phyloP scores from a whole-genome alignment of 148 eudicot species.

The Rhododendron ovatum region DNA sequence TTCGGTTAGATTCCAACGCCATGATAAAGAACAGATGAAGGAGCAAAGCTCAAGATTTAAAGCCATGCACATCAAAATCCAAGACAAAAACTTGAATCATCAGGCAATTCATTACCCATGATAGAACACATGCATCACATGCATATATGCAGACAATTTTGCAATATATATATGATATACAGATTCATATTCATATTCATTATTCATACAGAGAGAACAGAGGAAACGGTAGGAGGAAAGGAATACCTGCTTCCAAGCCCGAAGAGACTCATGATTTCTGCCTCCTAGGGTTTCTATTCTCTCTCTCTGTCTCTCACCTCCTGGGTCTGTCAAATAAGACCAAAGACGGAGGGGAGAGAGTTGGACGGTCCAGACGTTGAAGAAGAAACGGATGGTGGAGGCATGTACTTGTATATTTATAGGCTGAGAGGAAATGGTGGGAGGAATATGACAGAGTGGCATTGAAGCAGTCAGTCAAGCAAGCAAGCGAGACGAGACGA shows the following conservation, averaged over 20 bases:
- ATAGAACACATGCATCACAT: not conserved
- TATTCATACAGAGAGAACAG: not conserved
- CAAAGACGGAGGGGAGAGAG: not conserved
- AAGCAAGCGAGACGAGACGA: too few relatives aligned
- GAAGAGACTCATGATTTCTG: slow-evolving; percentile 55
- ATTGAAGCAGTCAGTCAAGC: too few relatives aligned
- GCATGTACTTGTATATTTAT: too few relatives aligned
- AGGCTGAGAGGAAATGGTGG: too few relatives aligned
- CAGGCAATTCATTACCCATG: not conserved
- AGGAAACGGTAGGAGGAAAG: not conserved
- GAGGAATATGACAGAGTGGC: too few relatives aligned
- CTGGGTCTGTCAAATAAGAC: too few relatives aligned
- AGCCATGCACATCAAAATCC: not conserved
- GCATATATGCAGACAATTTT: not conserved
- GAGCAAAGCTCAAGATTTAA: not conserved
- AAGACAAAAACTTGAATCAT: not conserved
- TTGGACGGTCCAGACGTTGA: not conserved
- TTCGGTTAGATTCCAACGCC: not conserved
- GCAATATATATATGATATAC: not conserved
- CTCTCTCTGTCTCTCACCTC: not conserved
- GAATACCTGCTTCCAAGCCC: slow-evolving; percentile 71
- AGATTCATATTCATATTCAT: not conserved
- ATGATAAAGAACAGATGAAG: not conserved
- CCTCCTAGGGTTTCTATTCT: not conserved
- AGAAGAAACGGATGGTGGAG: slow-evolving; percentile 9